Base-by-base conservation (phyloP, 2,329 filamentous ascomycete genomes). In the Verticillium alfalfae region DNA sequence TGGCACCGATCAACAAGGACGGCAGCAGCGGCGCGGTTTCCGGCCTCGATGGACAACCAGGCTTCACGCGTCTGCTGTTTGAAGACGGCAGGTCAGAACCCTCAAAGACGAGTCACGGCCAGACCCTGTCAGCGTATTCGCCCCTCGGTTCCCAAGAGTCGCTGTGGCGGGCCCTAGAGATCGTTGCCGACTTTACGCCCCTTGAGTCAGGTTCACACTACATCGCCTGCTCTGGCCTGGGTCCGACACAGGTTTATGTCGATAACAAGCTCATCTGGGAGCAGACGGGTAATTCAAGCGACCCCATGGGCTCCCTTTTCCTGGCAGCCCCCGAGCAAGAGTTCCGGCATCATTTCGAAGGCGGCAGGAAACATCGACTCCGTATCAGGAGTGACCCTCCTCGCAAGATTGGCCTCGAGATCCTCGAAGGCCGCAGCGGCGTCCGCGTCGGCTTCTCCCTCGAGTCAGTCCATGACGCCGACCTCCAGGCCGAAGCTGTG, bases 401-500 rank as follows among this genome's bases (percentile, higher is more conserved):
- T 0, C 62, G 62, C 18, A 62, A 67, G 16, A 66, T 67, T 12
- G 71, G 70, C 6, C 60, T 74, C 3, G 72, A 72, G 58, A 72
- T 76, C 18, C 64, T 75, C 0, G 70, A 71, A 49, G 73, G 72
- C 34, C 70, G 69, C 9, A 69, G 67, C 5, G 72, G 72, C 37
- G 63, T 74, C 7, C 69, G 70, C 10, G 65, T 73, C 8, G 73
- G 73, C 55, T 67, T 73, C 37, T 75, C 72, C 64, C 65, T 72
- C 0, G 68, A 68, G 18, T 66, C 66, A 1, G 72, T 71, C 16
- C 70, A 73, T 58, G 76, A 78, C 45, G 68, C 68, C 5, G 75
- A 77, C 56, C 68, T 77, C 16, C 62, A 75, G 22, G 68, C 68
- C 0, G 81, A 87, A 63, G 88, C 88, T 5, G 81, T 85, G 2